Base-by-base conservation (phyloP, 2,329 filamentous ascomycete species). In the Chaetomiaceae sp. region DNA sequence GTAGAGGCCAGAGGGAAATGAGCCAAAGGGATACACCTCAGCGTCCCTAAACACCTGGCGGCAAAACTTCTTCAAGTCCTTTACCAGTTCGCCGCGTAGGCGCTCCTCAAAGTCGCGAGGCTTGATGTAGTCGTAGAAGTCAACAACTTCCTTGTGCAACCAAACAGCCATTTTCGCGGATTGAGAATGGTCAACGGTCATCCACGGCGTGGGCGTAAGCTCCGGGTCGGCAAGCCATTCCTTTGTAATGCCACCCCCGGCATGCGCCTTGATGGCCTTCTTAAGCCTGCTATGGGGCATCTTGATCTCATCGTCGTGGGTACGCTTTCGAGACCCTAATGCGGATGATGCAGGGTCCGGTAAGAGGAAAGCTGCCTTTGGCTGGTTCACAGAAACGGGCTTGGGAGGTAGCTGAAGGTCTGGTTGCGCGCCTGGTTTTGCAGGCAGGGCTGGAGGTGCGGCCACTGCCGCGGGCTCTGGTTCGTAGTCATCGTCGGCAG, bases 141-240 rank as follows among this genome's bases (percentile, higher is more conserved):
- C 87, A 24, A 86, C 70, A 35, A 97, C 83, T 65, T 98, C 93
- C 59, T 89, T 88, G 65, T 97, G 89, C 20, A 98, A 70, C 65
- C 81, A 78, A 24, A 75, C 73, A 39, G 70, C 75, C 66, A 76
- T 74, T 33, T 73, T 70, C 18, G 60, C 61, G 3, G 75, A 76
- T 14, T 68, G 66, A 1, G 74, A 75, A 58, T 84, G 77, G 52
- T 84, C 74, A 4, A 63, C 52, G 32, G 64, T 59, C 7, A 73
- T 63, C 88, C 88, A 93, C 3, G 89, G 89, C 48, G 70, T 74
- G 0, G 68, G 56, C 7, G 72, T 62, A 47, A 74, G 65, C 9
- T 62, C 62, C 6, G 58, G 48, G 11, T 67, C 66, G 1, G 71
- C 60, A 33, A 59, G 62, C 83, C 83, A 87, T 32, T 69, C 66